Evolutionary conservation across 2,329 filamentous ascomycete species (phyloP).

Genomic region (Chaetomium sp.): DNA sequence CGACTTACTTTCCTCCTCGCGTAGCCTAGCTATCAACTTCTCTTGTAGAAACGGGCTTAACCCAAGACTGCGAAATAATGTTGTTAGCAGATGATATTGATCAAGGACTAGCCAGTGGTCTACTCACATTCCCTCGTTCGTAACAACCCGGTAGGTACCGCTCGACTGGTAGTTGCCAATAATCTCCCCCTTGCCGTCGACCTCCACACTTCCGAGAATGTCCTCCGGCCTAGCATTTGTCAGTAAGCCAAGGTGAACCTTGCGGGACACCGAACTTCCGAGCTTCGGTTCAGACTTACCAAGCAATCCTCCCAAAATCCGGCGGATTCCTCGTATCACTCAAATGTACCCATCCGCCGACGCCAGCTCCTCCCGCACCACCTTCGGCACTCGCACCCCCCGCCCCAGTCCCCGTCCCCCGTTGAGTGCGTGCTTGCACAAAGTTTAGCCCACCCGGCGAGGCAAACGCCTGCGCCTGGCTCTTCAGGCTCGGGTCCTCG

Average conservation of each 20-base stretch:
- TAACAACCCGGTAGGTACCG: constrained; percentile 53
- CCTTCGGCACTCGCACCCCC: constrained; percentile 53
- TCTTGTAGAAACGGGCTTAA: constrained; percentile 48
- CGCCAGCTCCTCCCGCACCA: constrained; percentile 53
- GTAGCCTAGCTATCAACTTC: constrained; percentile 48
- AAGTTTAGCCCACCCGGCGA: constrained; percentile 50
- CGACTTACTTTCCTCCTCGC: constrained; percentile 41
- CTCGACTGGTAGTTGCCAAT: constrained; percentile 53
- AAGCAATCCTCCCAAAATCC: constrained; percentile 61
- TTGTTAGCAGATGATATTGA: not conserved
- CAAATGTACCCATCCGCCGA: constrained; percentile 59
- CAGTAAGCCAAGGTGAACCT: not conserved
- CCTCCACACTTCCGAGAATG: constrained; percentile 62
- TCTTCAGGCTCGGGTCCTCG: constrained; percentile 48
- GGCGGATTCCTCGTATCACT: constrained; percentile 58
- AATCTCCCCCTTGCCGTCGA: constrained; percentile 50
- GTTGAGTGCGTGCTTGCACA: constrained; percentile 33
- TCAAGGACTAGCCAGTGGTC: not conserved
- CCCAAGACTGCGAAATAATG: constrained; percentile 37
- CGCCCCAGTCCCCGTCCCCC: constrained; percentile 37
- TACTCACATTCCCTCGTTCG: constrained; percentile 60
- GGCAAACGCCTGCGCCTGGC: constrained; percentile 55
- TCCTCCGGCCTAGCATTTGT: constrained; percentile 48
- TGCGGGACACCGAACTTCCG: too few relatives aligned
- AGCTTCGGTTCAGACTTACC: constrained; percentile 24